Base-by-base conservation (phyloP, 495 filamentous ascomycete genomes). In the Tetracladium marchalianum region DNA sequence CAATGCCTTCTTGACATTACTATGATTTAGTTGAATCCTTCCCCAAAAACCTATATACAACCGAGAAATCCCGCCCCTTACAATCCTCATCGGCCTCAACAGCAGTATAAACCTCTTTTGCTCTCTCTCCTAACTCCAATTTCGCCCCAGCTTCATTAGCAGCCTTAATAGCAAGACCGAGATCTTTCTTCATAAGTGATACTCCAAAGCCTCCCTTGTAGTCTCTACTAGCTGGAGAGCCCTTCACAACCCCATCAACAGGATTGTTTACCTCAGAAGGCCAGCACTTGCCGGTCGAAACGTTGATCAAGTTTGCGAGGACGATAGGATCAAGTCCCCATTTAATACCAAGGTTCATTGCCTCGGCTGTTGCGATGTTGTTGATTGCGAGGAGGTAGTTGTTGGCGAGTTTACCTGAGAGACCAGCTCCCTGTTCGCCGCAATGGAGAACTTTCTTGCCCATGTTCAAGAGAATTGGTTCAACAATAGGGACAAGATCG, bases 211-310 rank as follows among this genome's bases (percentile, higher is more conserved):
- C 90, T 12, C 87, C 87, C 12, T 72, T 65, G 51, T 93, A 96
- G 7, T 78, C 86, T 16, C 78, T 74, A 34, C 70, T 73, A 0
- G 89, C 82, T 1, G 87, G 85, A 1, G 87, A 74, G 6, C 71
- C 73, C 35, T 81, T 76, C 8, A 86, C 71, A 0, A 90, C 86
- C n/a, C 85, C 87, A 35, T 86, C 84, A 9, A 95, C 85, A 1
- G 90, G 90, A 57, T 96, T 96, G 60, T 96, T 96, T 38, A 90
- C 64, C 60, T 95, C 90, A 48, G 80, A 87, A 7, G 87, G 85
- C 90, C 90, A 96, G 70, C 87, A 95, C 42, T 75, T 79, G 32
- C 90, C 90, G 1, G 86, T 93, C 39, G 82, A 86, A 15, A 81
- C 76, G 59, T 92, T 95, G 62, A 95, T 84, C 63, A 96, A 70